Evolutionary conservation across 192 early-diverging fungal species (phyloP), one percentile per base, ranked within the genome.

Genomic region (Entomortierella lignicola): DNA sequence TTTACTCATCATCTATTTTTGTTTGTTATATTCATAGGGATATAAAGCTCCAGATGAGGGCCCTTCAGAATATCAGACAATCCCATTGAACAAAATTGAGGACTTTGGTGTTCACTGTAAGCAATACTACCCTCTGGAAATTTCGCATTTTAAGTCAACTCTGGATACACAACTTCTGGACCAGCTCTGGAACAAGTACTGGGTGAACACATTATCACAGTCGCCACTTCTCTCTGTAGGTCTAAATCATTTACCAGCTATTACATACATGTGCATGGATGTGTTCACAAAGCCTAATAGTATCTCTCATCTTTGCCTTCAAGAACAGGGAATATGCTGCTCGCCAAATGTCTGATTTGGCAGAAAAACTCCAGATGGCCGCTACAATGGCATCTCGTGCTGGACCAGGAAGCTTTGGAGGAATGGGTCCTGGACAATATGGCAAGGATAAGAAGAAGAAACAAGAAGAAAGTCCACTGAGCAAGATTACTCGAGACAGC

Each of bases 111-210:
- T 97, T 23, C 96, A 99, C 75, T 85, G 88, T 66, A 92, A 94
- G 69, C 82, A 89, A 84, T 89, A 99, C 85, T 99, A 99, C 81
- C 91, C 88, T 51, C 88, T 99, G 37, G 92, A 95, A 42, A 89
- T 98, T 25, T 89, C 92, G 0, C 94, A 95, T 82, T 98, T 98
- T 83, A 98, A 97, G 75, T 98, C 97, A 30, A 83, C 88, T 20
- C 80, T 97, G 25, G 98, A 99, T 80, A 88, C 87, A 10, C 86
- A 92, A 34, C 84, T 99, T 52, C 83, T 99, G 56, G 96, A 98
- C 69, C 84, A 91, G 60, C 87, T 99, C 71, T 99, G 98, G 98
- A 92, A 96, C 65, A 98, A 98, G 83, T 97, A 99, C 83, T 99
- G 98, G 98, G 91, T 98, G 31, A 94, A 94, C 79, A 98, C 98